These are phyloP conservation scores for Neurospora sp. DNA, from an alignment of 495 filamentous ascomycete genomes.

Conservation along the genomic window DNA sequence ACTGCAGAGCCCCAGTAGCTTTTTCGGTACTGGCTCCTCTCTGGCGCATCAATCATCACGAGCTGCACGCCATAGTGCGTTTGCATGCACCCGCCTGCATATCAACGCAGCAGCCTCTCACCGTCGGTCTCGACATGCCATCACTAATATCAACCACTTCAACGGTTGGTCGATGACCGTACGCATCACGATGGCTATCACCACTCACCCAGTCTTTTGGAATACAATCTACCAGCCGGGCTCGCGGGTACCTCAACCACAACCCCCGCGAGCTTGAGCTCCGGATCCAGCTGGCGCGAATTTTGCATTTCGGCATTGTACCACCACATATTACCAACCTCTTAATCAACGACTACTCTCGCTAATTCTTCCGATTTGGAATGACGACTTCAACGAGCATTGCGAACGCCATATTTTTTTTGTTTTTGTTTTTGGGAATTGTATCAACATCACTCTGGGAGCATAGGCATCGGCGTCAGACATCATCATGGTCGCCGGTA, in stretches of 20 bases:
- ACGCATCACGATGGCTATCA: not conserved
- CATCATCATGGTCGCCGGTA: not conserved
- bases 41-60: constrained; percentile 1
- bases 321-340: constrained; percentile 18
- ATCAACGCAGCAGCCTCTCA: constrained; percentile 2
- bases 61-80: constrained; percentile 11
- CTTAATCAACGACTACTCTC: constrained; percentile 18
- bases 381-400: constrained; percentile 14
- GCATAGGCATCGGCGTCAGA: not conserved
- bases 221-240: not conserved
- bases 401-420: constrained; percentile 3
- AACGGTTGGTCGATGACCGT: not conserved
- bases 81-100: constrained; percentile 8
- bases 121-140: constrained; percentile 3
- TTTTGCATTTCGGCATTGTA: constrained; percentile 11
- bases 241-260: not conserved
- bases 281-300: not conserved
- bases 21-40: constrained; percentile 10
- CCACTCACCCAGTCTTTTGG: not conserved
- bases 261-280: not conserved
- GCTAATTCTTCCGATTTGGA: constrained; percentile 4
- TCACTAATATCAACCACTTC: not conserved
- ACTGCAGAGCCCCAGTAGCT: constrained; percentile 3
- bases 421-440: not conserved
- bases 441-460: not conserved